Conservation (phyloP, 345 rosid species). For the Heritiera fomes region DNA sequence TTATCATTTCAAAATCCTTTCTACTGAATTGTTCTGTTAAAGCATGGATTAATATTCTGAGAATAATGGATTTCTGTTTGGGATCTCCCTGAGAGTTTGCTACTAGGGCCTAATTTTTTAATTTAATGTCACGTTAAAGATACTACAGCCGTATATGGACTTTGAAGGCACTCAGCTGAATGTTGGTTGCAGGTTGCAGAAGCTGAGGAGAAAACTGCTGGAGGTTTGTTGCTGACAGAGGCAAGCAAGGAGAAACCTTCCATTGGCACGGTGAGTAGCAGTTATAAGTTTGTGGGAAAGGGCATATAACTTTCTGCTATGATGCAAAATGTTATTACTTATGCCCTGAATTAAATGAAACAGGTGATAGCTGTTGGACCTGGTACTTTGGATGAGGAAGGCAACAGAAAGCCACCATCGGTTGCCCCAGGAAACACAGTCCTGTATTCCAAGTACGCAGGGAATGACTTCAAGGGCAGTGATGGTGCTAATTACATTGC, state of each 20-base stretch:
- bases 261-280: conserved; percentile 64
- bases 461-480: conserved; percentile 79
- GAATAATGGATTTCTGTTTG: background rate
- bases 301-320: background rate
- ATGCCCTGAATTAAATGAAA: background rate
- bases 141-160: background rate
- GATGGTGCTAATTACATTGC: conserved; percentile 85
- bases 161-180: background rate
- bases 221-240: conserved; percentile 85
- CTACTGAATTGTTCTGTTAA: background rate
- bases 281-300: background rate
- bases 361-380: conserved; percentile 92
- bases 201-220: conserved; percentile 94
- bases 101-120: background rate
- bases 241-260: conserved; percentile 94
- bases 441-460: conserved; percentile 87
- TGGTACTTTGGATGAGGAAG: conserved; percentile 81
- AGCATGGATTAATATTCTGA: background rate
- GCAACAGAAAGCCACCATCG: conserved; percentile 52
- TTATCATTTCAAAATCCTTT: background rate
- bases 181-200: conserved; percentile 63
- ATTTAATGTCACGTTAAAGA: background rate
- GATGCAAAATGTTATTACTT: background rate
- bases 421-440: conserved; percentile 71
- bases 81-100: too few relatives aligned